A percentile compares a stretch with the other conserved stretches of the same genome.
phyloP scores from a whole-genome alignment of 1,284 basidiomycete genomes.

The Puccinia horiana region DNA sequence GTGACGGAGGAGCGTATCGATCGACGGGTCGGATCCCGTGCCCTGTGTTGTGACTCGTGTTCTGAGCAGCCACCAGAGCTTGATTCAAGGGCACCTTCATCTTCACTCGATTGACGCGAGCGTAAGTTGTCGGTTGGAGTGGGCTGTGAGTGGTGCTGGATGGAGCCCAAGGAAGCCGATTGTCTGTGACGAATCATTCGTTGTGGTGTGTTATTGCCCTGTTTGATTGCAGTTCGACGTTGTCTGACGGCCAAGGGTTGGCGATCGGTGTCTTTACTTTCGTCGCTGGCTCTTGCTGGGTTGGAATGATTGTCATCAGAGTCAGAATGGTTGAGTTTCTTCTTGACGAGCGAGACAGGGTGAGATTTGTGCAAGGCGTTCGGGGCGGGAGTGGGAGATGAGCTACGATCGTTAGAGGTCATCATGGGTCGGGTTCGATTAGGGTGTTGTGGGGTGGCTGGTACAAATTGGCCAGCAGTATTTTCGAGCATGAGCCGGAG shows the following conservation, averaged over 20 bases:
- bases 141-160: constrained; percentile 11
- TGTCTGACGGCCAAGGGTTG: background rate
- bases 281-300: constrained; percentile 18
- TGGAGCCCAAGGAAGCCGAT: constrained; percentile 40
- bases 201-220: constrained; percentile 32
- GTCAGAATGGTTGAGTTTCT: background rate
- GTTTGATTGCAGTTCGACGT: background rate
- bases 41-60: background rate
- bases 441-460: constrained; percentile 44
- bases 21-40: constrained; percentile 5
- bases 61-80: background rate
- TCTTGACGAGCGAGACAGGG: background rate
- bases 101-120: background rate
- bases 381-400: background rate
- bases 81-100: background rate
- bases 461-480: constrained; percentile 40
- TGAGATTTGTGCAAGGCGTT: constrained; percentile 22
- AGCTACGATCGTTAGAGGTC: background rate
- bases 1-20: background rate
- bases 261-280: constrained; percentile 25
- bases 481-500: constrained; percentile 41
- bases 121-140: background rate
- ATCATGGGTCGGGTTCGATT: background rate
- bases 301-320: background rate
- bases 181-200: constrained; percentile 42